Base-by-base conservation (phyloP, 805 yeast genomes). In the Lipomyces kockii region DNA sequence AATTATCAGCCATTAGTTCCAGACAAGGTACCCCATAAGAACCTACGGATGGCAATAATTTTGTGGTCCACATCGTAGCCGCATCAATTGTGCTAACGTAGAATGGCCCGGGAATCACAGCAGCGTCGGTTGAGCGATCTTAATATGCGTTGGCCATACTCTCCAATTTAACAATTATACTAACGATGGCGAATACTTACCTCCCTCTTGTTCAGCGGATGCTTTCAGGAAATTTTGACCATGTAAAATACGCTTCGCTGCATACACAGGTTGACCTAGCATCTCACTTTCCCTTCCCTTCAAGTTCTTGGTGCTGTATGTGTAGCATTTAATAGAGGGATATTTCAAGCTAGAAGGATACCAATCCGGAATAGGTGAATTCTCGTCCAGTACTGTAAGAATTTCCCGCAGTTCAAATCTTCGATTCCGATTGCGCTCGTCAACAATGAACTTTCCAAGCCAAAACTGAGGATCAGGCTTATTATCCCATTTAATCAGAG, bases 221-320 rank as follows among this genome's bases (percentile, higher is more conserved):
- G 57, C 49, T 43, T 46, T 60, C 34, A 60, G 52, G 49, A 60
- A 60, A 55, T 60, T 60, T 12, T 60, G 62, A 17, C 56, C 56
- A 25, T 60, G 62, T 25, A 60, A 34, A 20, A 60, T 27, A 27
- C 62, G 62, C 35, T 52, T 49, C 22, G 57, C 57, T 3, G 54
- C 46, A 22, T 22, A 60, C 14, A 60, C 62, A 12, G 56, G 62
- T 39, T 60, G 56, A n/a, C 22, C 14, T 22, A 20, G n/a, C 27
- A 20, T 34, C 8, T 27, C 46, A 27, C 22, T 37, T 27, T 20
- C 54, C 34, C 3, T n/a, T 8, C 32, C 29, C 9, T 60, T 52
- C 14, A 17, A 29, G 22, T 32, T 12, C 14, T 60, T 52, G 32
- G 22, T 34, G 25, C 56, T 22, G 29, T n/a, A 43, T 7, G 62